Evolutionary conservation across 352 stramenopile genomes (phyloP).

Genomic region (Aphanomyces invadans): DNA sequence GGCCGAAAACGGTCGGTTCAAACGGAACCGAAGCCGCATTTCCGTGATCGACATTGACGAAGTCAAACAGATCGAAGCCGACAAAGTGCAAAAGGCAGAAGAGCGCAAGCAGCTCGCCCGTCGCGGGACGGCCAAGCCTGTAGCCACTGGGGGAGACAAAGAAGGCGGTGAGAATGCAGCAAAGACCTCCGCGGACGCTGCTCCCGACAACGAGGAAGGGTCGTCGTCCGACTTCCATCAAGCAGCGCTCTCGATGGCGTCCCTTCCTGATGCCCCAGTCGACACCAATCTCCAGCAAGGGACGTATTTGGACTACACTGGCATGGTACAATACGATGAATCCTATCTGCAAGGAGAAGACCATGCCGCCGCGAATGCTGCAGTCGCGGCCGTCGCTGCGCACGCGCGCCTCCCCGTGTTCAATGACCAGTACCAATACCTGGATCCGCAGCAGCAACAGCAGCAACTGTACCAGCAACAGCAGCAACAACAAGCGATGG

Average conservation of each 20-base stretch:
- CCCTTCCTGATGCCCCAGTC: neutral
- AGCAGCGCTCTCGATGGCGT: neutral
- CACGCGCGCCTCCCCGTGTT: constrained; percentile 1
- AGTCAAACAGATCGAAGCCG: constrained; percentile 81
- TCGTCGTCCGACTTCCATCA: neutral
- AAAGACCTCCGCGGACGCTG: neutral
- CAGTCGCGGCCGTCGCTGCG: neutral
- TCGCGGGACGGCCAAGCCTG: neutral
- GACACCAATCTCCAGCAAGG: neutral
- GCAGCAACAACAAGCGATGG: neutral
- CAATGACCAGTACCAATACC: neutral
- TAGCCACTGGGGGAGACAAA: neutral
- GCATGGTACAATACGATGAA: constrained; percentile 14
- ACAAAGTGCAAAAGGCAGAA: constrained; percentile 78
- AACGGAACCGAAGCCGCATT: constrained; percentile 73
- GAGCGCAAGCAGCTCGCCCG: constrained; percentile 53
- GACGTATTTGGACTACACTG: neutral
- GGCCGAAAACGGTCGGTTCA: constrained; percentile 71
- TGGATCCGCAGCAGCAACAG: constrained; percentile 1
- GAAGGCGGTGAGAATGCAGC: constrained; percentile 3
- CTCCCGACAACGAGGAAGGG: neutral
- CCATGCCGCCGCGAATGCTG: constrained; percentile 1
- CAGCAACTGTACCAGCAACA: constrained; percentile 14
- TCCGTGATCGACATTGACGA: constrained; percentile 86
- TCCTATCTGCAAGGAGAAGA: constrained; percentile 9